phyloP scores from a whole-genome alignment of 495 filamentous ascomycete genomes.

The Aspergillus baeticus region DNA sequence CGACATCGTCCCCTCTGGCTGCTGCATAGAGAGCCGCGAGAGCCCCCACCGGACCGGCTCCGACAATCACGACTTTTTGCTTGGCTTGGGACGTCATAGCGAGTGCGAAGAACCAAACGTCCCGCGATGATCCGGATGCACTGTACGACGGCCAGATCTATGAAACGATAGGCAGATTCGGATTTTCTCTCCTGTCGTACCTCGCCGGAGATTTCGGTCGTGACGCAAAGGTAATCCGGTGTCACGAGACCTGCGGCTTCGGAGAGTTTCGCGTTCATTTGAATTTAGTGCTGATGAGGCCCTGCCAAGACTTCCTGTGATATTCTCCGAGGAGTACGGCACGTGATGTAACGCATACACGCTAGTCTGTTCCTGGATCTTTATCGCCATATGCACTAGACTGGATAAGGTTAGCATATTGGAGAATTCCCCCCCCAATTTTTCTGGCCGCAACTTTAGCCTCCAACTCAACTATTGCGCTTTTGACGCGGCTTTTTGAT shows the following conservation, averaged over 20 bases:
- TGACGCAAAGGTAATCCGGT: conserved; percentile 2
- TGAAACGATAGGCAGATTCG: neutral
- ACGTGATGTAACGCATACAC: neutral
- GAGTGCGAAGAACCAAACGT: neutral
- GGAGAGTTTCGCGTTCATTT: neutral
- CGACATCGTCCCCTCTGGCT: conserved; percentile 79
- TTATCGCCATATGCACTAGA: neutral
- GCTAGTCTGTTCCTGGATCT: conserved; percentile 10
- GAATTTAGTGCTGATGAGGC: neutral
- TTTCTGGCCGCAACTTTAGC: neutral
- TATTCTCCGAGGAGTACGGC: neutral
- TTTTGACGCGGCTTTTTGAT: neutral
- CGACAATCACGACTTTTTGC: conserved; percentile 80
- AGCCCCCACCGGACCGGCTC: conserved; percentile 90
- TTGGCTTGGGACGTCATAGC: conserved; percentile 19
- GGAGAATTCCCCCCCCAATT: neutral
- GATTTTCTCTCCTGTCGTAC: neutral
- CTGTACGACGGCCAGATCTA: neutral
- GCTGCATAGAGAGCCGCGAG: conserved; percentile 92
- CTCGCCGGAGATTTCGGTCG: neutral
- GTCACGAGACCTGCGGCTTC: conserved; percentile 4
- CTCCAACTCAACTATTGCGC: neutral
- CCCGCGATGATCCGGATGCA: neutral
- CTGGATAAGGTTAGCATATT: neutral
- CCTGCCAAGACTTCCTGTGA: neutral